Evolutionary conservation across 2,329 filamentous ascomycete genomes (phyloP).

Genomic region (Phyllachora maydis): DNA sequence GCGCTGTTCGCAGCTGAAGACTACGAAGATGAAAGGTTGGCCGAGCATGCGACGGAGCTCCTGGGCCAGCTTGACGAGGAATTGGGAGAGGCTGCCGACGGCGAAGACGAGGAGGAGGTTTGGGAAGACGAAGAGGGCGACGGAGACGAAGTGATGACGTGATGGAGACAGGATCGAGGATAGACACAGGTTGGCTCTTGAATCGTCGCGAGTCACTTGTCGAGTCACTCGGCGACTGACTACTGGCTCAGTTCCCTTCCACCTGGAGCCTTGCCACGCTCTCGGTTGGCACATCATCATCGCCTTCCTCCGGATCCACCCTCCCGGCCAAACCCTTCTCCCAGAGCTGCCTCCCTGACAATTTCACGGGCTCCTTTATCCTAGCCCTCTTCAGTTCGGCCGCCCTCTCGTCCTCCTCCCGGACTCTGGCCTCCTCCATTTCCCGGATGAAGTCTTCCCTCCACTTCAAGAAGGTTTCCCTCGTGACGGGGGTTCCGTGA

Average conservation of each 20-base stretch:
- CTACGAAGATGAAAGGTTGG: constrained; percentile 68
- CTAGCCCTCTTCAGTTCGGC: constrained; percentile 68
- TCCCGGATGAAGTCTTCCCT: constrained; percentile 57
- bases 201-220: constrained; percentile 1
- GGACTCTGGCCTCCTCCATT: constrained; percentile 51
- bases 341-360: constrained; percentile 62
- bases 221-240: too few relatives aligned
- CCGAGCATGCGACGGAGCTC: constrained; percentile 56
- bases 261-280: constrained; percentile 55
- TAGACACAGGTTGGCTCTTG: background rate
- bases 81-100: constrained; percentile 37
- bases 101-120: constrained; percentile 27
- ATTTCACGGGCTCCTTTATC: constrained; percentile 50
- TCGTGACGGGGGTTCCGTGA: constrained; percentile 74
- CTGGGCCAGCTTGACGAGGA: constrained; percentile 40
- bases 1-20: constrained; percentile 59
- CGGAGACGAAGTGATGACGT: constrained; percentile 25
- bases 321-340: constrained; percentile 52
- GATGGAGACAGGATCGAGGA: background rate
- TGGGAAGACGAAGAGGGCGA: constrained; percentile 27
- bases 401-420: constrained; percentile 53
- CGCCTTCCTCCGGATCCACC: constrained; percentile 42
- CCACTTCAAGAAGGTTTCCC: constrained; percentile 72
- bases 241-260: constrained; percentile 24
- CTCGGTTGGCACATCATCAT: constrained; percentile 41